Evolutionary conservation across 306 rosid species (phyloP), one percentile per base, ranked within the genome.

Genomic region (Echinosophora koreensis): DNA sequence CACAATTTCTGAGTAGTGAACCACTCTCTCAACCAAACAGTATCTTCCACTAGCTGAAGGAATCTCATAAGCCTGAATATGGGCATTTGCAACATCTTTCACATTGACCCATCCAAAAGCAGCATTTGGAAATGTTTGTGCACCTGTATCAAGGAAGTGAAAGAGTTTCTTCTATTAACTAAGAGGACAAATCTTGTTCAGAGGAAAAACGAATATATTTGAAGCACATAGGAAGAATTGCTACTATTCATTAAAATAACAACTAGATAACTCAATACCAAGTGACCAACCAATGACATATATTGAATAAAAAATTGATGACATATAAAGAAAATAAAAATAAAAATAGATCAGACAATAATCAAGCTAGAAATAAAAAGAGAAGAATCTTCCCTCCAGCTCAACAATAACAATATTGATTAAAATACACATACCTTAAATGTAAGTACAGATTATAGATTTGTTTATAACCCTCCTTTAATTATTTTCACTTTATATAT

Each of bases 41-140:
- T 92, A 84, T 74, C 97, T 84, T 79, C 96, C 94, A 67, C 73
- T 87, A n/a, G 97, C 97, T 16, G 92, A 84, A 84, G 97, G 86
- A 77, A 63, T 81, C 84, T 92, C 97, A 83, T 71, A 92, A 3
- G 97, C 97, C 77, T 69, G 89, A 70, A 90, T 80, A 73, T 92
- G 97, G 22, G 97, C 96, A 60, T 87, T 84, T 54, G 92, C 92
- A 59, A 90, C 97, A 69, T 90, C 94, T 80, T 87, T 92, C 58
- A 92, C 94, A 82, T 92, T 76, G 77, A 92, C 71, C 97, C 96
- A 92, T 69, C 88, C 91, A 66, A 86, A 71, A 57, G 70, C 17
- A 32, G 61, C 35, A 82, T 92, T 90, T 13, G 85, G 81, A 78
- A 60, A 90, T 59, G 88, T 85, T 61, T 83, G 70, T 54, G 91